phyloP scores from a whole-genome alignment of 306 rosid species.

The Psophocarpus tetragonolobus region DNA sequence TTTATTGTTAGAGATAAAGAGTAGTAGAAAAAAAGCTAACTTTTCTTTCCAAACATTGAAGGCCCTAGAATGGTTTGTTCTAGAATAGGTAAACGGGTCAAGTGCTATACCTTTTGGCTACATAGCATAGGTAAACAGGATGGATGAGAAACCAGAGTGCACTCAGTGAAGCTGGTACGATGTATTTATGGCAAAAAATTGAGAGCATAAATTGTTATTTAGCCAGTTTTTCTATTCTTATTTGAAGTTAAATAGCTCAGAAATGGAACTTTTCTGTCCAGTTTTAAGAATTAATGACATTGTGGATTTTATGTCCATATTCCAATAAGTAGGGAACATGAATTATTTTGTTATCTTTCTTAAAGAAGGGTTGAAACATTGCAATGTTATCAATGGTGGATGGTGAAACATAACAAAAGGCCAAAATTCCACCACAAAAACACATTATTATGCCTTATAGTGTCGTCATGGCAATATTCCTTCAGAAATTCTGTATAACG shows the following conservation, averaged over 20 bases:
- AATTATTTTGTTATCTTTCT: conserved; percentile 9
- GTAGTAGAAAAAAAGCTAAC: not conserved
- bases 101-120: not conserved
- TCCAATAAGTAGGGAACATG: not conserved
- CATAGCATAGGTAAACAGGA: not conserved
- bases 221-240: not conserved
- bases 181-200: not conserved
- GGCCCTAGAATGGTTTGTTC: not conserved
- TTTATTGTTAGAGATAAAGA: not conserved
- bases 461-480: too few relatives aligned
- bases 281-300: not conserved
- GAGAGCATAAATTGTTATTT: not conserved
- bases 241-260: not conserved
- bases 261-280: not conserved
- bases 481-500: too few relatives aligned
- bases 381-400: too few relatives aligned
- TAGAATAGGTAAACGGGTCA: not conserved
- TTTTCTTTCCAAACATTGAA: not conserved
- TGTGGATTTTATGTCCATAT: conserved; percentile 12
- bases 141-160: not conserved
- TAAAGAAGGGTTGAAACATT: not conserved
- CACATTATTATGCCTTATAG: too few relatives aligned
- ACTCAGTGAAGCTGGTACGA: not conserved
- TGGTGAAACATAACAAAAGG: too few relatives aligned
- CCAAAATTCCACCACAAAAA: too few relatives aligned